Evolutionary conservation across 495 filamentous ascomycete genomes (phyloP).

Genomic region (Aspergillus olivimuriae): DNA sequence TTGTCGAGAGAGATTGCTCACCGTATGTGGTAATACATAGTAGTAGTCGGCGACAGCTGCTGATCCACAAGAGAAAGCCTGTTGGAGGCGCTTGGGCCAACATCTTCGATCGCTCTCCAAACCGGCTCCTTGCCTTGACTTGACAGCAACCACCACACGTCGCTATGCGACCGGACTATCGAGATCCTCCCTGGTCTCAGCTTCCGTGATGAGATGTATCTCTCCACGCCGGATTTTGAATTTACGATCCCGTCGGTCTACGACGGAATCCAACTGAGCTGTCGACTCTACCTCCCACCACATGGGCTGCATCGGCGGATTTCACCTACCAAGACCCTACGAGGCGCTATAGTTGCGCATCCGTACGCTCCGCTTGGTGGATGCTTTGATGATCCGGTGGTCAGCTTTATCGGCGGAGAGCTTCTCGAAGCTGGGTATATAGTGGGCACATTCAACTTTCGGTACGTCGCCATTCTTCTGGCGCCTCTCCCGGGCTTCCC

Average conservation of each 20-base stretch:
- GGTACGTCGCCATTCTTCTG: constrained; percentile 43
- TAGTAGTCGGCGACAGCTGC: not conserved
- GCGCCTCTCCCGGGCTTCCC: not conserved
- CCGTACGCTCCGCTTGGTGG: constrained; percentile 88
- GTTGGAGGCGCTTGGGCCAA: not conserved
- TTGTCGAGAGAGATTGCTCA: no score
- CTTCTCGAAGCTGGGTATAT: constrained; percentile 63
- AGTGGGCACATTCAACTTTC: constrained; percentile 89
- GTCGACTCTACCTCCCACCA: constrained; percentile 70
- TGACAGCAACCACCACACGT: not conserved
- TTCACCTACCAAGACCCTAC: constrained; percentile 33
- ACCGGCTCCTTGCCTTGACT: not conserved
- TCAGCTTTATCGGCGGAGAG: constrained; percentile 54
- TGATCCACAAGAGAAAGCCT: not conserved
- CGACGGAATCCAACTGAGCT: constrained; percentile 67
- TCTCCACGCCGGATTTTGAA: constrained; percentile 53
- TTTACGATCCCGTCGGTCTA: constrained; percentile 81
- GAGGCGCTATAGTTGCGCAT: constrained; percentile 78
- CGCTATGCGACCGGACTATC: not conserved
- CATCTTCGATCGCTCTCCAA: not conserved
- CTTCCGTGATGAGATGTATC: constrained; percentile 16
- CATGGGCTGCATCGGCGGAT: constrained; percentile 21
- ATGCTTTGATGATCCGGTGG: constrained; percentile 73
- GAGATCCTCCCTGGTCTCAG: not conserved
- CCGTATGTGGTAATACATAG: not conserved